Evolutionary conservation across 73 alveolate species (phyloP).

Genomic region (Tetrahymena malaccensis): DNA sequence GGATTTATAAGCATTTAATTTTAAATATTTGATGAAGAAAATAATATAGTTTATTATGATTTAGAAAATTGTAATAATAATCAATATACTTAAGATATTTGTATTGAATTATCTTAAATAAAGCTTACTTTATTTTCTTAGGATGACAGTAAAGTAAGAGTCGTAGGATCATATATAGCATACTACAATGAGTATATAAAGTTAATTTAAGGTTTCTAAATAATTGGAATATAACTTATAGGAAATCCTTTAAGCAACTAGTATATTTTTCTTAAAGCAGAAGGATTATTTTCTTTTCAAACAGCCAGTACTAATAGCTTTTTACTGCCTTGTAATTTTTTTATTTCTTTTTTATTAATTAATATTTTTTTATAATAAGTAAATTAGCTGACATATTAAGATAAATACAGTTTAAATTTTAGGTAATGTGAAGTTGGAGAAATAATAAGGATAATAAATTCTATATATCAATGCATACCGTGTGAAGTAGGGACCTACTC

Average conservation of each 20-base stretch:
- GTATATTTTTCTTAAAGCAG: neutral
- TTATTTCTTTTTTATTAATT: no score
- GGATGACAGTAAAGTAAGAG: neutral
- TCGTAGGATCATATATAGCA: neutral
- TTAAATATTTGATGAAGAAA: neutral
- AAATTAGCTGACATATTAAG: neutral
- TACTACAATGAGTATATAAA: neutral
- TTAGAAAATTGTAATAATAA: neutral
- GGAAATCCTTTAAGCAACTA: neutral
- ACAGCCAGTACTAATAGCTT: neutral
- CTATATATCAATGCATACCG: neutral
- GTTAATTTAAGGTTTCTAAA: neutral
- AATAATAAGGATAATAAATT: neutral
- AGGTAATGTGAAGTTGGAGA: neutral
- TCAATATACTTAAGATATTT: neutral
- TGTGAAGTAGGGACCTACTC: neutral
- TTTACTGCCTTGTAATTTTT: neutral
- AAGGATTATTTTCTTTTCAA: neutral
- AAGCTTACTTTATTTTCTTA: neutral
- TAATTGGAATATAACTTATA: neutral
- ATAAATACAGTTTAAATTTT: neutral
- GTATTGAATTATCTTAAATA: neutral
- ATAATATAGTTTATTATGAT: neutral
- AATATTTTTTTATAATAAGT: neutral
- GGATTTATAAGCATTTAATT: neutral